Evolutionary conservation across 352 stramenopile genomes (phyloP), one percentile per base, ranked within the genome.

Genomic region (Globisporangium cystogenes): DNA sequence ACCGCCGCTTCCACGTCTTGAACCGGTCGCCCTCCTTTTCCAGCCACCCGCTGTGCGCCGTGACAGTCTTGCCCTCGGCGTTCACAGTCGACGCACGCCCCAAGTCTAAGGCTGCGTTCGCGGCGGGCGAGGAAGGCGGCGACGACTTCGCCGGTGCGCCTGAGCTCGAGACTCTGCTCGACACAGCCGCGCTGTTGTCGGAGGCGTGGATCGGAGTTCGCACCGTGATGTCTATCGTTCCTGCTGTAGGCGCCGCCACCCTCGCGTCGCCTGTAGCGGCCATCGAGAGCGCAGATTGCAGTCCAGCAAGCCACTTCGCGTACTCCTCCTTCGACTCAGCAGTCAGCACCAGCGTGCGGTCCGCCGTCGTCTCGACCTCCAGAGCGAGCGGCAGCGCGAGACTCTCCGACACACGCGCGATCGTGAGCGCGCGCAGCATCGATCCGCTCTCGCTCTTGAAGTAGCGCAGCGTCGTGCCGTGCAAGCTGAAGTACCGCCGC

Each of bases 1-100:
- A 92, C 3, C 79, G 70, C 18, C 56, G 60, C 58, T 89, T 92
- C 82, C 82, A 92, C 7, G 71, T 90, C 71, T 86, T 89, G 58
- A 89, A 86, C 2, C 63, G 67, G 31, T 80, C 72, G 0, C 82
- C 79, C 67, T 92, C 82, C 50, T 89, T 90, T 57, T 87, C 70
- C 20, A 92, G 65, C 78, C 79, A 92, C 1, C 82, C 82, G 57
- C 71, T 88, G 51, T 79, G 64, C 14, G 56, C 57, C 27, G 53
- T 41, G 12, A 51, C 55, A 1, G 37, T 37, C 51, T 67, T 69
- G 11, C 62, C 55, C 20, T 76, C 60, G 8, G 54, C 44, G 18
- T 49, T 53, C 50, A 41, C 60, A n/a, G 48, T 46, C 15, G 46
- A 60, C 20, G 55, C 54, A n/a, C 26, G 46, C 3, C 47, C 31